Conservation (phyloP, 805 yeast species). For the Teunomyces barrocoloradensis region DNA sequence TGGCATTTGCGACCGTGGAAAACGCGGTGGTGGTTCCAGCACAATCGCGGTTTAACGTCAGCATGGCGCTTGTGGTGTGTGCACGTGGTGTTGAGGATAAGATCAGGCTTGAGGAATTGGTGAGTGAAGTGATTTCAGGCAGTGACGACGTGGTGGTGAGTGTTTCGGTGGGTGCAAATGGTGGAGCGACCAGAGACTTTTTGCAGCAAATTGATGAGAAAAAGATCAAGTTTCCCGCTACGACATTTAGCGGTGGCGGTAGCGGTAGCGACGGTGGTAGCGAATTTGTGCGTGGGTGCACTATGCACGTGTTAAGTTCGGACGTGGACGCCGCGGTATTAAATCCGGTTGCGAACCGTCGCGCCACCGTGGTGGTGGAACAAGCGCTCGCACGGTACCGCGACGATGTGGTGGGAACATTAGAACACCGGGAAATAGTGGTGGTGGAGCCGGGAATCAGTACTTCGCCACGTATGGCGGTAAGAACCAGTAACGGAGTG, state of each 20-base stretch:
- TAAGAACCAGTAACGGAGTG: slow-evolving; percentile 43
- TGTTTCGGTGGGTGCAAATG: slow-evolving; percentile 22
- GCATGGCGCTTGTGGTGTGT: slow-evolving; percentile 10
- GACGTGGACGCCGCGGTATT: slow-evolving; percentile 52
- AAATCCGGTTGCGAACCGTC: slow-evolving; percentile 54
- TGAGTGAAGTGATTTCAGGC: slow-evolving; percentile 42
- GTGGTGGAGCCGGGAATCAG: slow-evolving; percentile 52
- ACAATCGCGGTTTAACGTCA: slow-evolving; percentile 15
- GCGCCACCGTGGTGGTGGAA: slow-evolving; percentile 38
- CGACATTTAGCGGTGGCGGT: slow-evolving; percentile 20
- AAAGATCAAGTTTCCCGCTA: slow-evolving; percentile 21
- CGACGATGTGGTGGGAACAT: slow-evolving; percentile 45
- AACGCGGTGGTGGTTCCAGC: slow-evolving; percentile 18
- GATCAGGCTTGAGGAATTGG: slow-evolving; percentile 26
- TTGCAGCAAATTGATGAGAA: slow-evolving; percentile 17
- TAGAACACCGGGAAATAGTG: slow-evolving; percentile 40
- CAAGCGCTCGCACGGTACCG: slow-evolving; percentile 50
- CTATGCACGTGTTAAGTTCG: slow-evolving; percentile 53
- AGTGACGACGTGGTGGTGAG: slow-evolving; percentile 24
- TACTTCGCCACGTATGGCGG: slow-evolving; percentile 49
- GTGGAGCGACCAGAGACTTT: slow-evolving; percentile 10
- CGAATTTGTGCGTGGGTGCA: slow-evolving; percentile 24
- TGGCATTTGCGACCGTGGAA: slow-evolving; percentile 7
- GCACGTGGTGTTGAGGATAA: slow-evolving; percentile 13
- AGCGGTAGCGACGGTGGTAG: too few species aligned